Evolutionary conservation across 1,284 basidiomycete genomes (phyloP).

Genomic region (Pseudozyma tsukubaensis): DNA sequence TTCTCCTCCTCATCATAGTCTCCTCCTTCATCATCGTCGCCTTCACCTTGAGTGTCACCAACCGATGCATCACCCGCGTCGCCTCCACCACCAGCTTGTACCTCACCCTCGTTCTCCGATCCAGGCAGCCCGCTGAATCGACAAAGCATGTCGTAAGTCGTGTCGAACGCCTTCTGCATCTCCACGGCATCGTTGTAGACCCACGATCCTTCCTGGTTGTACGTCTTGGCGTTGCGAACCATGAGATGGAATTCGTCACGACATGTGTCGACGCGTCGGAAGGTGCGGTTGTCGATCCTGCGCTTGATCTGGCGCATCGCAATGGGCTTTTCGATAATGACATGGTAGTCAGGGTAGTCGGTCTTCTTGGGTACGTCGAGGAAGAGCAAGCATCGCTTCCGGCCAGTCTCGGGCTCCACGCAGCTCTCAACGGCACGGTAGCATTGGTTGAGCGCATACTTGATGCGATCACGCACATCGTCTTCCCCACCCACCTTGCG

Average conservation of each 20-base stretch:
- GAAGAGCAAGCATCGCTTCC: constrained; percentile 66
- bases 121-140: constrained; percentile 54
- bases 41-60: constrained; percentile 16
- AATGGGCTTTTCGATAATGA: constrained; percentile 79
- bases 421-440: constrained; percentile 82
- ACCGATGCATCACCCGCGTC: neutral
- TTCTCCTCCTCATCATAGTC: constrained; percentile 44
- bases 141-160: constrained; percentile 57
- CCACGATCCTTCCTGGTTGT: constrained; percentile 78
- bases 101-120: constrained; percentile 46
- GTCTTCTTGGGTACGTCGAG: constrained; percentile 70
- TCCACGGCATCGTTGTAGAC: constrained; percentile 85
- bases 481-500: constrained; percentile 76
- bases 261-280: constrained; percentile 81
- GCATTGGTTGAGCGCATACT: constrained; percentile 83
- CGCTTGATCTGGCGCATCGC: constrained; percentile 88
- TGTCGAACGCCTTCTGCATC: constrained; percentile 64
- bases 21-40: constrained; percentile 23
- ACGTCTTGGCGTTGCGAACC: constrained; percentile 85
- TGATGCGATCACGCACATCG: constrained; percentile 74
- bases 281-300: constrained; percentile 78
- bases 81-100: constrained; percentile 11
- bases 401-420: constrained; percentile 76
- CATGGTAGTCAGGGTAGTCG: constrained; percentile 87
- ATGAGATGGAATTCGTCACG: constrained; percentile 85